Conservation (phyloP, 371 early-diverging fungal genomes). For the Circinella minor region DNA sequence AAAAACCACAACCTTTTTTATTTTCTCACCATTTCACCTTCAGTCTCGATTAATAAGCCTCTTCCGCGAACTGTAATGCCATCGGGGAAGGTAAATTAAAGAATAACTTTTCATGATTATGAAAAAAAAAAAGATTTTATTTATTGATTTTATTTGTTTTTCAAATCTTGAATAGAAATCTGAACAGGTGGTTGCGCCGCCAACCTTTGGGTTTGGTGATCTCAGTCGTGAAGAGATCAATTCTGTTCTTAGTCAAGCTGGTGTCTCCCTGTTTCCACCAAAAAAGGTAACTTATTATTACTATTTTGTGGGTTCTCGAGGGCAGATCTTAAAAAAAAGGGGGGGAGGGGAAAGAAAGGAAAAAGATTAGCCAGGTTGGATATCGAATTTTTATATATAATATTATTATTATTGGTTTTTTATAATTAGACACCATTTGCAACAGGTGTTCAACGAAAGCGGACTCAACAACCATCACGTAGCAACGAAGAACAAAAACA, state of each 20-base stretch:
- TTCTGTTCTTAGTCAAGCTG: slow-evolving; percentile 53
- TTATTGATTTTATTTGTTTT: not conserved
- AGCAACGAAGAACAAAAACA: no score
- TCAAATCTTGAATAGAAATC: not conserved
- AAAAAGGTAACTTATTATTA: slow-evolving; percentile 38
- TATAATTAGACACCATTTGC: slow-evolving; percentile 44
- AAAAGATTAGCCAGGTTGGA: not conserved
- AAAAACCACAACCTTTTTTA: not conserved
- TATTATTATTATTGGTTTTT: no score
- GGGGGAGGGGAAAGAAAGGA: slow-evolving; percentile 17
- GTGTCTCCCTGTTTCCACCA: slow-evolving; percentile 44
- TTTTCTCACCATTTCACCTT: slow-evolving; percentile 5
- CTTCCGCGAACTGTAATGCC: slow-evolving; percentile 15
- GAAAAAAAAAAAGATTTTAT: no score
- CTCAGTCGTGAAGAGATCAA: slow-evolving; percentile 66
- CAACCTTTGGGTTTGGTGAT: slow-evolving; percentile 58
- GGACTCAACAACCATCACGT: not conserved
- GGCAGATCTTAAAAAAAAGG: not conserved
- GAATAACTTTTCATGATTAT: not conserved
- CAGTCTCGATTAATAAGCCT: slow-evolving; percentile 2
- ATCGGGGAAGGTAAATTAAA: slow-evolving; percentile 19
- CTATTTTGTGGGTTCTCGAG: not conserved
- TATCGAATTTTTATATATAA: not conserved
- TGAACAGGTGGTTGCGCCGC: slow-evolving; percentile 22
- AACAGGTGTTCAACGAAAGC: slow-evolving; percentile 36